phyloP scores from a whole-genome alignment of 805 yeast species.

The Yarrowia osloensis region DNA sequence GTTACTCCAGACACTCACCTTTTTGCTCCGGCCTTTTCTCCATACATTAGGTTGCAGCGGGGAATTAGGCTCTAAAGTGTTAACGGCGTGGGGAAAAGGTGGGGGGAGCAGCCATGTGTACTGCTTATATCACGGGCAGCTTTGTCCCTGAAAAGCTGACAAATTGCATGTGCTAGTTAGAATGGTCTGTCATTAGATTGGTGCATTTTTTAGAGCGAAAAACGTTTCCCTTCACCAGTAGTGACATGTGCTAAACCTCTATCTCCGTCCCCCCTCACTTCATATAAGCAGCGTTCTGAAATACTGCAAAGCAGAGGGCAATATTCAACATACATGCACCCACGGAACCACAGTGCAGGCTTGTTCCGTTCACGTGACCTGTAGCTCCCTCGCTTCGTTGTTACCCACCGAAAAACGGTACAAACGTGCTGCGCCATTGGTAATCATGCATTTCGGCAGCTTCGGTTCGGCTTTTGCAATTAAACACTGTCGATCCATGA shows the following conservation, averaged over 20 bases:
- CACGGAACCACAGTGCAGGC: background rate
- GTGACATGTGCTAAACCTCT: background rate
- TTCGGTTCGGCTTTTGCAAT: background rate
- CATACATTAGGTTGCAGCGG: background rate
- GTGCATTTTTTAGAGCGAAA: background rate
- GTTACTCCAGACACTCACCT: background rate
- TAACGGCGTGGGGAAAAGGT: slow-evolving; percentile 23
- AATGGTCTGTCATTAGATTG: too few species aligned
- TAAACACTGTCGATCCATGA: background rate
- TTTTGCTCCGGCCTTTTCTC: background rate
- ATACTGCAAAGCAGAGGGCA: background rate
- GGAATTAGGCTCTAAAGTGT: slow-evolving; percentile 16
- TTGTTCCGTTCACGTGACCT: background rate
- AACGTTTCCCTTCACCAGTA: background rate
- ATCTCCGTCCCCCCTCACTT: background rate
- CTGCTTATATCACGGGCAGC: background rate
- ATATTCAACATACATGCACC: background rate
- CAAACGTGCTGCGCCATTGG: background rate
- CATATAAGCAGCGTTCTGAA: background rate
- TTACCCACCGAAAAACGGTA: background rate
- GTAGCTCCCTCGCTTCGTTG: background rate
- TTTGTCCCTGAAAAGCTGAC: too few species aligned
- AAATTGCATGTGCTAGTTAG: too few species aligned
- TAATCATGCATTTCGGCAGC: background rate
- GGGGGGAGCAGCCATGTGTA: background rate